Evolutionary conservation across 2,329 filamentous ascomycete genomes (phyloP).

Genomic region (Pseudogymnoascus sp.): DNA sequence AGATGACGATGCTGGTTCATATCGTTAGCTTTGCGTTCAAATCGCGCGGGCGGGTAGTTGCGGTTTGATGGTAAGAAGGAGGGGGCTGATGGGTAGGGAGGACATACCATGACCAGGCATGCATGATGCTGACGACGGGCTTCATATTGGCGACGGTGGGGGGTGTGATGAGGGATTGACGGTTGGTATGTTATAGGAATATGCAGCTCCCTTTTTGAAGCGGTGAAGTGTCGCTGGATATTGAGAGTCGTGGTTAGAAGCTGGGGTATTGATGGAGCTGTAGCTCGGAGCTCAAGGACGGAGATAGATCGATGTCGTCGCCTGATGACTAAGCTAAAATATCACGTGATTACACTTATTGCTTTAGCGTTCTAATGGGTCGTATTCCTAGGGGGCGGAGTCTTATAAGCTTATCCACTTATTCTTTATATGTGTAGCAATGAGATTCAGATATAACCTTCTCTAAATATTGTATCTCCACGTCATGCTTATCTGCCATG

Average conservation of each 20-base stretch:
- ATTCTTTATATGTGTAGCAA: neutral
- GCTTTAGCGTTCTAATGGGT: neutral
- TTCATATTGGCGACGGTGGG: slow-evolving; percentile 61
- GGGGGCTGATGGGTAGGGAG: slow-evolving; percentile 10
- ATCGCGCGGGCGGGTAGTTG: neutral
- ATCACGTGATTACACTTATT: neutral
- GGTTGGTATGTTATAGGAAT: neutral
- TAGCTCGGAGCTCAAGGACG: neutral
- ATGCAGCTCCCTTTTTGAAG: neutral
- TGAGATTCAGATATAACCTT: neutral
- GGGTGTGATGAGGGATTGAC: neutral
- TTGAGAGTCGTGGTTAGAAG: neutral
- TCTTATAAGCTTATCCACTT: too few species aligned
- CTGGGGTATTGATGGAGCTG: slow-evolving; percentile 3
- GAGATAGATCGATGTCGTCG: slow-evolving; percentile 1
- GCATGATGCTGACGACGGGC: slow-evolving; percentile 79
- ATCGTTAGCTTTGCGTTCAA: slow-evolving; percentile 8
- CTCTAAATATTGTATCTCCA: neutral
- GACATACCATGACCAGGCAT: slow-evolving; percentile 89
- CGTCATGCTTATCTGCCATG: neutral
- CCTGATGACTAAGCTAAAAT: neutral
- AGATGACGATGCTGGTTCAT: slow-evolving; percentile 57
- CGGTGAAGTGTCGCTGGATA: neutral
- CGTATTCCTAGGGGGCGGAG: neutral
- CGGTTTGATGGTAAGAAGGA: slow-evolving; percentile 1